Base-by-base conservation (phyloP, 129 eudicot species). In the Chrysanthemum seticuspe region DNA sequence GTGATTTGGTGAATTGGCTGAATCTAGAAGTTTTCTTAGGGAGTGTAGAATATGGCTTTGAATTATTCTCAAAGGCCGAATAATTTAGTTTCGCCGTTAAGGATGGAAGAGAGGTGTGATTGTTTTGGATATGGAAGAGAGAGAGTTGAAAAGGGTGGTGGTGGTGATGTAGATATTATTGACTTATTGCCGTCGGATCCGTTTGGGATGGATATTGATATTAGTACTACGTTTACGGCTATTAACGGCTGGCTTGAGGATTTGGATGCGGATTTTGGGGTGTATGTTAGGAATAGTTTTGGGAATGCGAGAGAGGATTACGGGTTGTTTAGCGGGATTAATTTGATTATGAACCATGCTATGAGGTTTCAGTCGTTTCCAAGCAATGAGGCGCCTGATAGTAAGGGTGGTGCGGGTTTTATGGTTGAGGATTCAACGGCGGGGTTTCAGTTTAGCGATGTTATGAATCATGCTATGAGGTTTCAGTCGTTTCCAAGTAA, bases 141-240 rank as follows among this genome's bases (percentile, higher is more conserved):
- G 66, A 76, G 61, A 74, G 68, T 71, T 31, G 89, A 82, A 12
- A 70, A 72, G 45, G 51, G 82, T 71, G 78, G 79, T 75, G 61
- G 84, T 4, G 74, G 77, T 0, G 91, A 21, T 21, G 34, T 29
- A 4, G 95, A 90, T 58, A 77, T 90, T 36, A 77, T 87, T 72
- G 92, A 86, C 58, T 82, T 87, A 31, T 77, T 92, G 76, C 97
- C 97, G 23, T 75, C 89, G 27, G 97, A 92, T 87, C 97, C 96
- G 11, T 92, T 92, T 74, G 91, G 84, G 71, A 89, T 89, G 98
- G 88, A 87, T 61, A 87, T 89, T 70, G 82, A 78, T 56, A 78
- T 78, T n/a, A 72, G 79, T 29, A 80, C 90, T 48, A 89, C 97
- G 11, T 60, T 91, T 64, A 89, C 96, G 0, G 96, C 91, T 45